Conservation (phyloP, 257 asterid genomes). For the Petunia secreta region DNA sequence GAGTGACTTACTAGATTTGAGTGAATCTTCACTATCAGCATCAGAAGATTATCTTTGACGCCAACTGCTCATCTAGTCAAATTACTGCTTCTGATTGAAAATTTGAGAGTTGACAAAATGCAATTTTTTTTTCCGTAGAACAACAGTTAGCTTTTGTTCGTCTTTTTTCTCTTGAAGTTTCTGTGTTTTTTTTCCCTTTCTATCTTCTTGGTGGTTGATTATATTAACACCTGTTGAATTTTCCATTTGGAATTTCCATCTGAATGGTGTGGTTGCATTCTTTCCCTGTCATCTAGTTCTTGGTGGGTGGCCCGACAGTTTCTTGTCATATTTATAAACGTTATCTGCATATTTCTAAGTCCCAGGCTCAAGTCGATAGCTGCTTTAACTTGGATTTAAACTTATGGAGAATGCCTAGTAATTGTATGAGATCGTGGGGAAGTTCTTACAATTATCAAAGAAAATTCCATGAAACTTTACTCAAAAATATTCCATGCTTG, state of each 20-base stretch:
- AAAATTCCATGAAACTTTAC: conserved; percentile 1
- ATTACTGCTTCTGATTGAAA: background rate
- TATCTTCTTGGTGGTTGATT: conserved; percentile 3
- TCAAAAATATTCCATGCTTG: no score
- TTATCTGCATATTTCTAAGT: background rate
- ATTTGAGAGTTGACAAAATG: background rate
- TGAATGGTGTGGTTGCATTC: background rate
- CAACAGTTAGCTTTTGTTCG: background rate
- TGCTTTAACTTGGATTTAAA: background rate
- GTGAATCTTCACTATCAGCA: conserved; percentile 11
- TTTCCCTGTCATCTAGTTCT: conserved; percentile 13
- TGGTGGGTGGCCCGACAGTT: background rate
- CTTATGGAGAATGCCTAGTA: background rate
- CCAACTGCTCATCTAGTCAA: background rate
- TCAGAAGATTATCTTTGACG: conserved; percentile 2
- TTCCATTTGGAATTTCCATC: background rate
- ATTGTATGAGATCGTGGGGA: background rate
- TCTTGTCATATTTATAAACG: background rate
- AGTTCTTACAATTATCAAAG: background rate
- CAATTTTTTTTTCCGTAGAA: background rate
- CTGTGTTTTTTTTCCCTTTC: background rate
- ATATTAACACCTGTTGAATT: background rate
- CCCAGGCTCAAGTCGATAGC: background rate
- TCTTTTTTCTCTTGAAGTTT: conserved; percentile 10
- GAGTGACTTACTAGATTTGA: background rate